Evolutionary conservation across 2,329 filamentous ascomycete genomes (phyloP).

Genomic region (Fusarium liriodendri): DNA sequence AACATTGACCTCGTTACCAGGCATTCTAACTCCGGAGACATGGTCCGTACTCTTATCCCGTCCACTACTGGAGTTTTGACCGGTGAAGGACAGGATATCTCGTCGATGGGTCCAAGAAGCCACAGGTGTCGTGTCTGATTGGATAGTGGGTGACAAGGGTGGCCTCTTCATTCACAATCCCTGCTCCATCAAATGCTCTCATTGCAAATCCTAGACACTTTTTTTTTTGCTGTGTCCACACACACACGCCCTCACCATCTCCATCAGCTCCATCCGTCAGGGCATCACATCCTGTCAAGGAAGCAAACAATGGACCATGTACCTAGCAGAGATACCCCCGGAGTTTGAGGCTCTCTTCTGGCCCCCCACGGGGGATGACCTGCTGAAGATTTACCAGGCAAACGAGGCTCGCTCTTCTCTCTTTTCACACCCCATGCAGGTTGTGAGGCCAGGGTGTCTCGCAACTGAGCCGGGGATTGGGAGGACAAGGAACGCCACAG

Average conservation of each 20-base stretch:
- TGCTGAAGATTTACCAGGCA: not conserved
- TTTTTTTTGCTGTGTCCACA: not conserved
- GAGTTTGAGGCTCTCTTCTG: not conserved
- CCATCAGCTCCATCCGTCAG: not conserved
- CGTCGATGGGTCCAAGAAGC: constrained; percentile 13
- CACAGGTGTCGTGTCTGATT: not conserved
- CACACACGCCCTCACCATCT: not conserved
- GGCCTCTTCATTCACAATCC: not conserved
- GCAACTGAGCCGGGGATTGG: constrained; percentile 21
- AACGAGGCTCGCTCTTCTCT: not conserved
- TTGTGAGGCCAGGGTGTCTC: constrained; percentile 23
- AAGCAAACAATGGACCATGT: not conserved
- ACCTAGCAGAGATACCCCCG: not conserved
- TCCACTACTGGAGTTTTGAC: constrained; percentile 14
- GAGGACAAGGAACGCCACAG: constrained; percentile 23
- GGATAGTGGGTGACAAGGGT: constrained; percentile 15
- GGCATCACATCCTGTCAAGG: not conserved
- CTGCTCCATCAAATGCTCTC: constrained; percentile 17
- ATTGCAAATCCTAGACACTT: constrained; percentile 17
- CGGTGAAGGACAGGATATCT: constrained; percentile 26
- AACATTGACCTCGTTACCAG: not conserved
- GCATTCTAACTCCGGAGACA: not conserved
- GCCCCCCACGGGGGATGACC: not conserved
- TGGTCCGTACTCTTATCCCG: not conserved
- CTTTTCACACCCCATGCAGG: constrained; percentile 8